These are phyloP conservation scores for Debaryomyces nepalensis DNA, from an alignment of 1,139 yeast genomes.

Conservation along the genomic window DNA sequence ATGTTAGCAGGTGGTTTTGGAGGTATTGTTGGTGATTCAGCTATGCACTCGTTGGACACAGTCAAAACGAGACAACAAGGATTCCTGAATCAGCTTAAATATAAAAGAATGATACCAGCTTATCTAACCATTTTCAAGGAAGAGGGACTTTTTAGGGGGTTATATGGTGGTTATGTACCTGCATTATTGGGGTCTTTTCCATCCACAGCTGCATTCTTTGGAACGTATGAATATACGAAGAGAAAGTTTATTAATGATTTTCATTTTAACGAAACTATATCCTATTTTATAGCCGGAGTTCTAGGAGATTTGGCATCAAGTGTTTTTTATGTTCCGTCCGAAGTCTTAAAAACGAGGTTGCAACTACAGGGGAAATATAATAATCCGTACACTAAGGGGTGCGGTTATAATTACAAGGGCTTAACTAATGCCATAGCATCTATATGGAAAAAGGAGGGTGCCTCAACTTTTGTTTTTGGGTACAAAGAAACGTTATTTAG, in stretches of 20 bases:
- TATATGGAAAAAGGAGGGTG: slow-evolving; percentile 71
- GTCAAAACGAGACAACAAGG: slow-evolving; percentile 98
- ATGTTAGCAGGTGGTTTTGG: slow-evolving; percentile 93
- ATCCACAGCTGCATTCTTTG: slow-evolving; percentile 89
- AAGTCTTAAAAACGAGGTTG: slow-evolving; percentile 89
- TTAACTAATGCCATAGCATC: slow-evolving; percentile 68
- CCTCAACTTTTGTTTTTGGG: slow-evolving; percentile 79
- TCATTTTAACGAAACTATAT: slow-evolving; percentile 74
- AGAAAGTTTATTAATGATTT: slow-evolving; percentile 66
- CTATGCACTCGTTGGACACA: slow-evolving; percentile 95
- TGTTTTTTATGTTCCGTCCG: slow-evolving; percentile 95
- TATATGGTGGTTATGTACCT: slow-evolving; percentile 91
- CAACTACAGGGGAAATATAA: slow-evolving; percentile 90
- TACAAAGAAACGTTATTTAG: slow-evolving; percentile 91
- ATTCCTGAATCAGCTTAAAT: slow-evolving; percentile 69
- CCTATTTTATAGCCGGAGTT: slow-evolving; percentile 85
- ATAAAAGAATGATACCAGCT: slow-evolving; percentile 70
- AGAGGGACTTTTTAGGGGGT: slow-evolving; percentile 84
- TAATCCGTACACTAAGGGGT: slow-evolving; percentile 73
- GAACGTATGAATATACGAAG: slow-evolving; percentile 84
- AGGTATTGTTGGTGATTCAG: slow-evolving; percentile 89
- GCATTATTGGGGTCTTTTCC: slow-evolving; percentile 93
- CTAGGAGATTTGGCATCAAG: slow-evolving; percentile 91
- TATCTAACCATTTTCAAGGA: slow-evolving; percentile 71
- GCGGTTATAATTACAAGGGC: slow-evolving; percentile 84